Evolutionary conservation across 805 yeast species (phyloP), one percentile per base, ranked within the genome.

Genomic region (Metschnikowia cerradonensis): DNA sequence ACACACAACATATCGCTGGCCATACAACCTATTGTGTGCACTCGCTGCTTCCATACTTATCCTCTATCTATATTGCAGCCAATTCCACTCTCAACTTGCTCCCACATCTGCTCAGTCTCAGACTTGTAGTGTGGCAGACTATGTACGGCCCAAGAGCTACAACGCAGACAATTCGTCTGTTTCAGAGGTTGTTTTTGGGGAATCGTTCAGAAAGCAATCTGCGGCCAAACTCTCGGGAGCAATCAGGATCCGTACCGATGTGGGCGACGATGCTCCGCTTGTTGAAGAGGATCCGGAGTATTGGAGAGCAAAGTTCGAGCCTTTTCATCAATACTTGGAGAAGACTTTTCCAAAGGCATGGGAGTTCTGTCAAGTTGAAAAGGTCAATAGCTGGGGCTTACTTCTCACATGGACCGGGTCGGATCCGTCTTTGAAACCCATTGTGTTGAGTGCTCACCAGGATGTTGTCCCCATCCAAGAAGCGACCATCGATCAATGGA

Each of bases 161-260:
- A 23, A 26, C 31, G 41, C 48, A 2, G 70, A 70, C 51, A 68
- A 70, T 50, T 56, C 67, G 3, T 63, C 71, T 6, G 72, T 62
- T 4, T 34, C 40, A 20, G 34, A 17, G 20, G 23, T 43, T 55
- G n/a, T 61, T 59, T 8, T 14, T 30, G 17, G 54, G 6, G 20
- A 36, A 17, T 36, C 22, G 8, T 60, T 23, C 43, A 14, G 51
- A 17, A 23, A 36, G 13, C 30, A 54, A 8, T 75, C 83, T 0
- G 75, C 73, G 8, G 60, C 61, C 13, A 79, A 72, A 57, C 68
- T 82, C 49, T 66, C 79, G 11, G 82, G 79, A 4, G 87, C 91
- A 1, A 76, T 87, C 20, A 75, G 75, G 60, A 73, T 86, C 50
- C 82, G 82, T 36, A 86, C 95, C 1, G 83, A 79, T 52, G 76